Percentiles rank a stretch among this genome's conserved stretches.
Evolutionary conservation across 2,329 filamentous ascomycete genomes (phyloP).

Genomic region (Plectosphaerella sp.): DNA sequence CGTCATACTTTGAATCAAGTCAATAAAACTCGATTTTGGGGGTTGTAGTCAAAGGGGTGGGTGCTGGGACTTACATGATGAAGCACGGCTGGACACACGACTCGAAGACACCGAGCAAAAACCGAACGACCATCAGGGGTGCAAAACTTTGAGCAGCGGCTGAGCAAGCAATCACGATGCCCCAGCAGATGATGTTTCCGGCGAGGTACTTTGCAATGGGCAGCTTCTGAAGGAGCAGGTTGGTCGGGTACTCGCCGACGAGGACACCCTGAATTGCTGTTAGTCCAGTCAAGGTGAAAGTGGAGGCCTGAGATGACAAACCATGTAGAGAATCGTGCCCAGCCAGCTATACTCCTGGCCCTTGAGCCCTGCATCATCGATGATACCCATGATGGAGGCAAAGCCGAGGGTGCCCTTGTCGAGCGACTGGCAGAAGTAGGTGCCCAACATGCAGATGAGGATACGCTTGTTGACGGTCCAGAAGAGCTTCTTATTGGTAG

Average conservation of each 20-base stretch:
- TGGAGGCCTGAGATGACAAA: neutral
- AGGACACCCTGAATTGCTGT: constrained; percentile 23
- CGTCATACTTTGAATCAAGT: constrained; percentile 15
- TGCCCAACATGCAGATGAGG: constrained; percentile 45
- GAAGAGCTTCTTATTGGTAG: constrained; percentile 44
- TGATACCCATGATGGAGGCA: constrained; percentile 20
- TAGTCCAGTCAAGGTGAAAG: neutral
- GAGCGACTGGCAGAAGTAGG: constrained; percentile 38
- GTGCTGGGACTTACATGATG: constrained; percentile 21
- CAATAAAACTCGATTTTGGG: too few species aligned
- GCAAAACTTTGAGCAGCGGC: constrained; percentile 23
- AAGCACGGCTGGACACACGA: constrained; percentile 39
- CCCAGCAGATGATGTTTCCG: constrained; percentile 37
- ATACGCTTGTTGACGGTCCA: constrained; percentile 43
- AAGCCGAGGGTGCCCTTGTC: constrained; percentile 22
- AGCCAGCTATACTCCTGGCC: constrained; percentile 30
- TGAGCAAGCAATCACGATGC: constrained; percentile 12
- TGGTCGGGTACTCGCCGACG: constrained; percentile 34
- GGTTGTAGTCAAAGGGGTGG: too few species aligned
- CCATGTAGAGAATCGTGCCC: constrained; percentile 34
- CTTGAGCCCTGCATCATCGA: constrained; percentile 22
- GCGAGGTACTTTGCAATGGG: constrained; percentile 31
- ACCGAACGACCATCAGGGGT: constrained; percentile 32
- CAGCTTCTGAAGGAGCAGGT: constrained; percentile 30
- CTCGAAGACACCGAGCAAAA: constrained; percentile 41